Conservation (phyloP, 495 filamentous ascomycete genomes). For the Neurospora sp. region DNA sequence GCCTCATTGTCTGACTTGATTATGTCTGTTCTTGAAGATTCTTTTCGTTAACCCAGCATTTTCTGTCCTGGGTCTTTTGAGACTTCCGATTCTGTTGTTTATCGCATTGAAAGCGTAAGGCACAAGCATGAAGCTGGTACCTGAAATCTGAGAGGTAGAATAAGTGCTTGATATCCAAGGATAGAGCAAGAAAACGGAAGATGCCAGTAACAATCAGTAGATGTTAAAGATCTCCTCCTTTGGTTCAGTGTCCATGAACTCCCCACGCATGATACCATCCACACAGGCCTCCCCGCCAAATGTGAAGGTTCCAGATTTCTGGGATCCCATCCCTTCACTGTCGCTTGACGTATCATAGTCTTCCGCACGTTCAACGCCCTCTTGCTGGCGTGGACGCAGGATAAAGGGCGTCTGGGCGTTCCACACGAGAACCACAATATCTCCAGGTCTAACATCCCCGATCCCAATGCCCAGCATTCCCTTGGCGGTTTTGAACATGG, state of each 20-base stretch:
- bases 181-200: neutral
- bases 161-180: neutral
- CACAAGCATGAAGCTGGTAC: neutral
- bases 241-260: neutral
- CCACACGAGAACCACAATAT: neutral
- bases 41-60: neutral
- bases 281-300: neutral
- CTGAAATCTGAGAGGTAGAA: neutral
- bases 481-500: neutral
- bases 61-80: neutral
- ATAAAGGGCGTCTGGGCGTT: neutral
- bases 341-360: no score
- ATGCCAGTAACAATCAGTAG: neutral
- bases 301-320: neutral
- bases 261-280: neutral
- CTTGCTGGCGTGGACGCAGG: neutral
- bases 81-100: neutral
- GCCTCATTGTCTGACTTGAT: neutral
- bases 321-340: no score
- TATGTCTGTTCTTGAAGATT: neutral
- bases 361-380: no score
- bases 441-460: neutral
- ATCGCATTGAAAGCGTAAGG: neutral
- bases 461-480: neutral
- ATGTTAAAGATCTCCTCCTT: neutral